Percentiles rank a stretch among this genome's conserved stretches.
Conservation (phyloP, 208 protist species). For the Crithidia thermophila region DNA sequence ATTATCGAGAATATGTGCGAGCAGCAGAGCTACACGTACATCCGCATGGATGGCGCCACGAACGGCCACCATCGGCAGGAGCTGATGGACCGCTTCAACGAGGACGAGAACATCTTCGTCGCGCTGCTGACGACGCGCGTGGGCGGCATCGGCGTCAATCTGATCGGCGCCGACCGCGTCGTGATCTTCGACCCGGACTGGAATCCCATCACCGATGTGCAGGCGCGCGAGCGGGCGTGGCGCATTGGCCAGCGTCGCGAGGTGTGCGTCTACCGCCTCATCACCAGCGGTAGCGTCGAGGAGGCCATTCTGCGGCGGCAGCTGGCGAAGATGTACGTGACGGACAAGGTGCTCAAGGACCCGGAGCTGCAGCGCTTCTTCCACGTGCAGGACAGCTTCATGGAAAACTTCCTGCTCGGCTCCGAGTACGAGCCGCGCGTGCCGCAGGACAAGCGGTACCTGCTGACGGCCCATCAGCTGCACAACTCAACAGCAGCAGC, state of each 20-base stretch:
- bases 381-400: slow-evolving; percentile 80
- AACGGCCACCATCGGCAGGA: slow-evolving; percentile 65
- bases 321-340: slow-evolving; percentile 94
- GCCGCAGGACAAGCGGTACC: slow-evolving; percentile 55
- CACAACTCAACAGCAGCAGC: background rate
- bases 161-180: slow-evolving; percentile 98
- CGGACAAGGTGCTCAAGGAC: slow-evolving; percentile 97
- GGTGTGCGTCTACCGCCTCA: slow-evolving; percentile 97
- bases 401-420: slow-evolving; percentile 92
- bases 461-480: slow-evolving; percentile 50
- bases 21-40: slow-evolving; percentile 81
- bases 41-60: slow-evolving; percentile 97
- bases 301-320: slow-evolving; percentile 98
- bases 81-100: slow-evolving; percentile 97
- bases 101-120: slow-evolving; percentile 87
- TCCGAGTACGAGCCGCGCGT: slow-evolving; percentile 75
- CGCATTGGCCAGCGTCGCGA: slow-evolving; percentile 96
- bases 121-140: slow-evolving; percentile 98
- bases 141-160: slow-evolving; percentile 98
- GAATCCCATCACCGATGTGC: slow-evolving; percentile 93
- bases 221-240: slow-evolving; percentile 95
- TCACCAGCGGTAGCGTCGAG: slow-evolving; percentile 98
- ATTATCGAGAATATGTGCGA: slow-evolving; percentile 95
- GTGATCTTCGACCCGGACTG: slow-evolving; percentile 99
- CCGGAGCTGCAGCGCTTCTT: slow-evolving; percentile 96